Conservation (phyloP, 225 moss, liverwort and hornwort species). For the Lunularia cruciata region DNA sequence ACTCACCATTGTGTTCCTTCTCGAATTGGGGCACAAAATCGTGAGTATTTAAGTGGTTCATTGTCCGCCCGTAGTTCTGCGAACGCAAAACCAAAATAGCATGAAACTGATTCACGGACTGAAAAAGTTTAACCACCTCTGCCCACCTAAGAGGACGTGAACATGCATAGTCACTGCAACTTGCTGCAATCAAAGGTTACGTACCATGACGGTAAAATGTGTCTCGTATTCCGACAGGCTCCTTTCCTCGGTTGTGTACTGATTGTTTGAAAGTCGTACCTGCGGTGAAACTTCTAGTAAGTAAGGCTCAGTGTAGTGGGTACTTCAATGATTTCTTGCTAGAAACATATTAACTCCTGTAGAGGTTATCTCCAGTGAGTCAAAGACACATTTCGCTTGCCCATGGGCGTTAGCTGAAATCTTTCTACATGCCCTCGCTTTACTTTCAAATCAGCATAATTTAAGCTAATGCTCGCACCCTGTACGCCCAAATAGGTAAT, state of each 20-base stretch:
- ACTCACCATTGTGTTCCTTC: slow-evolving; percentile 83
- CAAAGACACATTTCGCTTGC: too few relatives aligned
- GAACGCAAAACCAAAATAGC: slow-evolving; percentile 13
- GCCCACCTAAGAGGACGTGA: background rate
- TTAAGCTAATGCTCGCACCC: too few relatives aligned
- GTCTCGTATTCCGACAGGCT: slow-evolving; percentile 92
- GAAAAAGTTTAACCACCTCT: too few relatives aligned
- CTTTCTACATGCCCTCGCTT: too few relatives aligned
- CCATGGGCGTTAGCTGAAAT: too few relatives aligned
- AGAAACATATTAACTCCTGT: too few relatives aligned
- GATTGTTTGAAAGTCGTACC: slow-evolving; percentile 92
- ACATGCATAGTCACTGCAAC: background rate
- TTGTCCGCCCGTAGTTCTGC: slow-evolving; percentile 83
- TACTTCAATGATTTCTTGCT: too few relatives aligned
- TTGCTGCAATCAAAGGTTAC: slow-evolving; percentile 1
- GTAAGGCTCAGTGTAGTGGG: too few relatives aligned
- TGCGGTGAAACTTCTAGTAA: too few relatives aligned
- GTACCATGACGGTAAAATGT: slow-evolving; percentile 98
- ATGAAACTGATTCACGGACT: background rate
- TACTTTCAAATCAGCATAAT: too few relatives aligned
- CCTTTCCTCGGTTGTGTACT: slow-evolving; percentile 70
- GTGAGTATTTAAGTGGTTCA: slow-evolving; percentile 84
- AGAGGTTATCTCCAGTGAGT: too few relatives aligned
- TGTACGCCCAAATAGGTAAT: too few relatives aligned
- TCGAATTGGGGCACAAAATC: slow-evolving; percentile 92